Conservation (phyloP, 805 yeast species). For the Kurtzmaniella cleridarum region DNA sequence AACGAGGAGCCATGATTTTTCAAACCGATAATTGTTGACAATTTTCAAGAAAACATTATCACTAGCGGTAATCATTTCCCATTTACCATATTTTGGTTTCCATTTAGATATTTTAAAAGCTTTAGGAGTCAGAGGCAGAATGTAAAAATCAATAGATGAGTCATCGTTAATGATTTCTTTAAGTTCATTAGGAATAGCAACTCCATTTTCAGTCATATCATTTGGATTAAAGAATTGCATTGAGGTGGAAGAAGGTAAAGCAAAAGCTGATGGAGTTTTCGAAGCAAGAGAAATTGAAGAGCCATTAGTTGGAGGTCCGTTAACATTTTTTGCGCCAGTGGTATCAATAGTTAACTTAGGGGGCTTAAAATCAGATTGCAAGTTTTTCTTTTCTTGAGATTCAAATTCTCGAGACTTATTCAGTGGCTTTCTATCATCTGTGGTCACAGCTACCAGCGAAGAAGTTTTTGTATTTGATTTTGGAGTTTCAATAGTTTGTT, state of each 20-base stretch:
- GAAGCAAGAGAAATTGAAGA: constrained; percentile 4
- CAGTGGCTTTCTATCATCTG: too few relatives aligned
- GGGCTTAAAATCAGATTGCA: neutral
- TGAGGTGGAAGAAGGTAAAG: constrained; percentile 41
- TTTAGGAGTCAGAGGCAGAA: constrained; percentile 28
- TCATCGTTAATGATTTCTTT: constrained; percentile 35
- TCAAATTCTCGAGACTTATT: neutral
- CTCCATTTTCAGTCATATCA: constrained; percentile 10
- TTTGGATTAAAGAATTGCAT: constrained; percentile 24
- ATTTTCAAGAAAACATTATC: constrained; percentile 33
- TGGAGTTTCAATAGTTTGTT: too few relatives aligned
- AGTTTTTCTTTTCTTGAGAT: constrained; percentile 1
- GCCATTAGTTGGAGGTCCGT: too few relatives aligned
- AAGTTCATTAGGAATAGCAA: constrained; percentile 31
- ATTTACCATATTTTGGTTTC: constrained; percentile 37
- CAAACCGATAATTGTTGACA: constrained; percentile 30
- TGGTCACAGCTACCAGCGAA: too few relatives aligned
- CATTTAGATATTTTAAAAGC: constrained; percentile 37
- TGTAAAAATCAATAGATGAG: constrained; percentile 31
- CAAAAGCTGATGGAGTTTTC: constrained; percentile 34
- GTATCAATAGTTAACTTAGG: too few relatives aligned
- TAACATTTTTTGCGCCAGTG: too few relatives aligned
- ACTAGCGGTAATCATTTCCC: constrained; percentile 38
- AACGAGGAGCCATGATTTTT: constrained; percentile 32
- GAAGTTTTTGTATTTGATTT: too few relatives aligned